A percentile compares a stretch with the other conserved stretches of the same genome.
These are phyloP conservation scores for maize (Zea mays) DNA, from an alignment of 176 grass and related monocot species.

Conservation along the genomic window Zm-B73-REFERENCE-NAM-5.0 NC_050103.1:166604501-166605000, in stretches of 20 bases:
- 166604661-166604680: no score
- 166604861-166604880: constrained; percentile 31
- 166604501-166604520: constrained; percentile 5
- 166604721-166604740: no score
- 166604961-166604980: neutral
- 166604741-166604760: no score
- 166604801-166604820: neutral
- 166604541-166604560: no score
- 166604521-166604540: neutral
- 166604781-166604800: neutral
- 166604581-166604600: no score
- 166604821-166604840: constrained; percentile 26
- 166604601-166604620: no score
- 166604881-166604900: constrained; percentile 39
- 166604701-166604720: no score
- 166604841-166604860: constrained; percentile 32
- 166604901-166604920: constrained; percentile 29
- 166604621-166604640: no score
- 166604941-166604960: neutral
- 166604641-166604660: no score
- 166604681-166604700: no score
- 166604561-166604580: no score
- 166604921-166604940: neutral
- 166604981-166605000: neutral
- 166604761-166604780: no score